Evolutionary conservation across 2,329 filamentous ascomycete species (phyloP).

Genomic region (Podosphaera xanthii): DNA sequence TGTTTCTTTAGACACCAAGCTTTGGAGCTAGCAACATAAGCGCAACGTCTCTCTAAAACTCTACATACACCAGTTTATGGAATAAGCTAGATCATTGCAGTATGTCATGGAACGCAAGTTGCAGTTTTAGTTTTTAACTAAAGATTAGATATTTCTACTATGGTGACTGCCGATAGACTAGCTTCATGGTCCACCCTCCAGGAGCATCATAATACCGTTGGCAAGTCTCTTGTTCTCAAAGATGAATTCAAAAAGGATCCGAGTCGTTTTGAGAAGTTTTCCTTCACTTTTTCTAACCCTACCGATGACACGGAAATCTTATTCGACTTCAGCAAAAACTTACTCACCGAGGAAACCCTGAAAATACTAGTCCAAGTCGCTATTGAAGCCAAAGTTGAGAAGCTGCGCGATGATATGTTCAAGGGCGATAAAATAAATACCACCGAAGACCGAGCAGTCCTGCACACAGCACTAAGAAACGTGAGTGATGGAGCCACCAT

Average conservation of each 20-base stretch:
- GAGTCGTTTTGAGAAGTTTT: conserved; percentile 74
- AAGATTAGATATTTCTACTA: conserved; percentile 12
- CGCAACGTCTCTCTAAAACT: not conserved
- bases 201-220: conserved; percentile 66
- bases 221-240: conserved; percentile 79
- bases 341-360: conserved; percentile 80
- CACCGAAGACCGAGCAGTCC: conserved; percentile 87
- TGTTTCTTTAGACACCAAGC: not conserved
- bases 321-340: conserved; percentile 99
- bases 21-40: not conserved
- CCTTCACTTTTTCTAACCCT: conserved; percentile 56
- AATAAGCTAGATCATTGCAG: not conserved
- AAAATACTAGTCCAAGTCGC: conserved; percentile 72
- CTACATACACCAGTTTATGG: not conserved
- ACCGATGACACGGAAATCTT: conserved; percentile 69
- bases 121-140: not conserved
- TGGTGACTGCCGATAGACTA: conserved; percentile 72
- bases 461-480: conserved; percentile 87
- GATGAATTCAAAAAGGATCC: conserved; percentile 80
- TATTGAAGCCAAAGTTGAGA: conserved; percentile 71
- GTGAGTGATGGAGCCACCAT: conserved; percentile 52
- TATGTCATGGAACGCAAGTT: not conserved
- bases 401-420: conserved; percentile 95
- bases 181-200: conserved; percentile 77
- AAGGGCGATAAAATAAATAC: conserved; percentile 97